These are phyloP conservation scores for Dendrobium catenatum DNA, from an alignment of 106 monocot genomes.

Conservation along the genomic window DNA sequence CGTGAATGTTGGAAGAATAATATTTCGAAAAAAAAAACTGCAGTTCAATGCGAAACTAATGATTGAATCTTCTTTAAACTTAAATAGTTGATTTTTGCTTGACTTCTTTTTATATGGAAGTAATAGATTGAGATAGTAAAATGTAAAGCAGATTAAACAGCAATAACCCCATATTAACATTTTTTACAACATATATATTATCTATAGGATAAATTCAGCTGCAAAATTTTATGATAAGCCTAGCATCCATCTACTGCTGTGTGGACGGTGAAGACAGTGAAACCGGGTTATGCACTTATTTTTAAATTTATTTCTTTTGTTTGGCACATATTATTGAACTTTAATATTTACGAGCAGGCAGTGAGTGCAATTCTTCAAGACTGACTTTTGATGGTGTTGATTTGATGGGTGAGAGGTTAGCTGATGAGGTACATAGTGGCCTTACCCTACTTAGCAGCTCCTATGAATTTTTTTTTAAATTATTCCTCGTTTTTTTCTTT, in stretches of 20 bases:
- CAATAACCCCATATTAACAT: not conserved
- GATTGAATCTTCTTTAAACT: not conserved
- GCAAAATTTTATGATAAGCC: not conserved
- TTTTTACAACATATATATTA: not conserved
- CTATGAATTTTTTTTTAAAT: not conserved
- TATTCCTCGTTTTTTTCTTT: not conserved
- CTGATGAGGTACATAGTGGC: conserved; percentile 56
- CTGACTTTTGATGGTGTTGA: conserved; percentile 94
- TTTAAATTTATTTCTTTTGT: not conserved
- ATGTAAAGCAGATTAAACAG: not conserved
- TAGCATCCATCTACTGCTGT: not conserved
- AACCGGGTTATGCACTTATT: not conserved
- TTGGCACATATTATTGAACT: conserved; percentile 1
- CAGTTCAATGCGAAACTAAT: not conserved
- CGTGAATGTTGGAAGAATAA: not conserved
- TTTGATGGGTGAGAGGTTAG: conserved; percentile 85
- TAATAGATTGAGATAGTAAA: not conserved
- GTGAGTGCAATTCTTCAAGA: conserved; percentile 65
- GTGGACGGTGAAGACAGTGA: not conserved
- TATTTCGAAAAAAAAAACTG: not conserved
- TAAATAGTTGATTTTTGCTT: not conserved
- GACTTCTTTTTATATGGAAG: not conserved
- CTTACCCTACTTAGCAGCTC: not conserved
- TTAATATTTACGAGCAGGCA: conserved; percentile 47
- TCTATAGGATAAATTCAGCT: not conserved